Conservation (phyloP, 768 basidiomycete genomes). For the Antrodiella citrinella region DNA sequence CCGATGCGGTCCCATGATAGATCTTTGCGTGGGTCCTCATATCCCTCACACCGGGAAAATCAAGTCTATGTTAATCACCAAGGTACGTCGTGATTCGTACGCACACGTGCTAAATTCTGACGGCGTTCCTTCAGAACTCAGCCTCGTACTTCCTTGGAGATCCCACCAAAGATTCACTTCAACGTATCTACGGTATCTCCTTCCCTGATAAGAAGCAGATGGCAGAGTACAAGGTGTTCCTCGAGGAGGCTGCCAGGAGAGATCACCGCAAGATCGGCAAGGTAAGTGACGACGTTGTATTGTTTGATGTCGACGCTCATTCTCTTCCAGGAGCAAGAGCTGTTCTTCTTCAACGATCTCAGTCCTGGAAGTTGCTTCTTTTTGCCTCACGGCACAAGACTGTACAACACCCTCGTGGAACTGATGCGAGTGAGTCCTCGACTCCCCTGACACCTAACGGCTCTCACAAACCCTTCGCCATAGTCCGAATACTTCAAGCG, state of each 20-base stretch:
- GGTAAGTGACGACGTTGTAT: conserved; percentile 24
- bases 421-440: conserved; percentile 68
- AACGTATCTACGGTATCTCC: conserved; percentile 95
- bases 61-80: conserved; percentile 95
- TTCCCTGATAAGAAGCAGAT: conserved; percentile 98
- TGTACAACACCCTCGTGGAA: conserved; percentile 90
- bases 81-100: conserved; percentile 38
- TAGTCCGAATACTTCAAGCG: conserved; percentile 92
- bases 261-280: conserved; percentile 96
- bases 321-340: conserved; percentile 89
- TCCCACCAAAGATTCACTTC: conserved; percentile 84
- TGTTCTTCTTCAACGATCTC: conserved; percentile 97
- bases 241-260: conserved; percentile 95
- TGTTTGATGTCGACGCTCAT: not conserved
- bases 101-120: not conserved
- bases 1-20: conserved; percentile 97
- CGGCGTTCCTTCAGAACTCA: conserved; percentile 56
- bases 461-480: conserved; percentile 1
- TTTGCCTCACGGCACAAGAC: conserved; percentile 92
- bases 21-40: conserved; percentile 94
- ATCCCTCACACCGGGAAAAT: conserved; percentile 97
- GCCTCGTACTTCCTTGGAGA: conserved; percentile 98
- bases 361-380: conserved; percentile 96
- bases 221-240: conserved; percentile 89
- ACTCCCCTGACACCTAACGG: conserved; percentile 3